These are phyloP conservation scores for Aphanomyces euteiches DNA, from an alignment of 352 stramenopile species.

Conservation along the genomic window DNA sequence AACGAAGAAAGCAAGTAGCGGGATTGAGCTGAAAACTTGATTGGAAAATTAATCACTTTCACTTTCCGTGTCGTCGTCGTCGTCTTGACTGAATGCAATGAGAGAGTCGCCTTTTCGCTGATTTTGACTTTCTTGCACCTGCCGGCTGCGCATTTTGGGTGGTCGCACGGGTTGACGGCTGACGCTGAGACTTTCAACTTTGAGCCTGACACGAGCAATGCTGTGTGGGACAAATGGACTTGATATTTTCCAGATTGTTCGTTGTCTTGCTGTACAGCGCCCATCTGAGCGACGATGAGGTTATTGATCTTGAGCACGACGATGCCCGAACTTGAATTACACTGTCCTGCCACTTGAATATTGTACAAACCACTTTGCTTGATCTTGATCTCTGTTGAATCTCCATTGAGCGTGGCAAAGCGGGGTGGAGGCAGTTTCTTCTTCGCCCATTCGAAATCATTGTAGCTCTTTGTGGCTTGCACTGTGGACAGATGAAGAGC, in stretches of 20 bases:
- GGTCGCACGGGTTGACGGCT: background rate
- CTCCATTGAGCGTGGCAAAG: background rate
- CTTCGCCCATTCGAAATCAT: background rate
- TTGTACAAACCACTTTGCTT: conserved; percentile 14
- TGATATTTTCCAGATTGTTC: background rate
- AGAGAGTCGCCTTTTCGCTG: background rate
- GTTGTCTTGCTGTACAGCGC: conserved; percentile 6
- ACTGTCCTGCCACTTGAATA: background rate
- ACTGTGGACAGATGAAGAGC: background rate
- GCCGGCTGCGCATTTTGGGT: conserved; percentile 2
- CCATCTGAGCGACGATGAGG: background rate
- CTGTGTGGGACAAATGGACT: conserved; percentile 3
- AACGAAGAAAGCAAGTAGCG: too few species aligned
- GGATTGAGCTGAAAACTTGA: too few species aligned
- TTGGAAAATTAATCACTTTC: too few species aligned
- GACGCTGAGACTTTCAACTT: background rate
- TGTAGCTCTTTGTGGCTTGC: background rate
- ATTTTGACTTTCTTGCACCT: conserved; percentile 9
- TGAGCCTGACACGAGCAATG: background rate
- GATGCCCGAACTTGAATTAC: background rate
- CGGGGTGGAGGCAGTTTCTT: background rate
- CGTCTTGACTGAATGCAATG: conserved; percentile 13
- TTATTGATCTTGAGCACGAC: background rate
- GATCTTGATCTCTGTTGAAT: background rate
- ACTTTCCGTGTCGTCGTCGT: background rate